Evolutionary conservation across 768 basidiomycete species (phyloP).

Genomic region (Fistulinella prunicolor): DNA sequence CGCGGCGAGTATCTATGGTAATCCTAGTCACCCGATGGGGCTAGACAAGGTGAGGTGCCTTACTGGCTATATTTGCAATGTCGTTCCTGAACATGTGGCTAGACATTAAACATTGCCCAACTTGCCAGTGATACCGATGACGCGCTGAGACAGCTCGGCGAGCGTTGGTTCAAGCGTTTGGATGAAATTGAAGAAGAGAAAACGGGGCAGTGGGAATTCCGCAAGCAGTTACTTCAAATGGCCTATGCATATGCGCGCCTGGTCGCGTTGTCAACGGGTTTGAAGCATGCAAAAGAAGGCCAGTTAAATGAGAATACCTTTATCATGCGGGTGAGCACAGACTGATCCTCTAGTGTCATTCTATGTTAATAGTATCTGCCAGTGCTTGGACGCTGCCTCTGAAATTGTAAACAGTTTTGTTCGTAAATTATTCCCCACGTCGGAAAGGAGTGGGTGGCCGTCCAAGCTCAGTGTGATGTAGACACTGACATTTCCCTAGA

Average conservation of each 20-base stretch:
- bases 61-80: neutral
- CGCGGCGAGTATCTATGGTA: conserved; percentile 61
- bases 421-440: conserved; percentile 48
- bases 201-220: conserved; percentile 51
- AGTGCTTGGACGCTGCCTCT: conserved; percentile 68
- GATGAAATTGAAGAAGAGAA: conserved; percentile 53
- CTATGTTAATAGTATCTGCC: neutral
- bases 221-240: conserved; percentile 57
- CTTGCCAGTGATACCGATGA: conserved; percentile 71
- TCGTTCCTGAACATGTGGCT: conserved; percentile 2
- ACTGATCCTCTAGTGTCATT: neutral
- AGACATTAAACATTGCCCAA: conserved; percentile 63
- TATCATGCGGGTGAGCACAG: conserved; percentile 54
- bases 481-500: conserved; percentile 32
- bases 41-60: conserved; percentile 57
- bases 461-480: neutral
- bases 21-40: conserved; percentile 71
- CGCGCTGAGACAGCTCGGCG: conserved; percentile 51
- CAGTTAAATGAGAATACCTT: conserved; percentile 61
- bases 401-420: conserved; percentile 64
- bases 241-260: conserved; percentile 70
- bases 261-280: conserved; percentile 67
- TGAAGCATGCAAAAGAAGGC: conserved; percentile 68
- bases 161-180: conserved; percentile 53
- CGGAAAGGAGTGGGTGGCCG: conserved; percentile 47